These are phyloP conservation scores for Naematelia aurantialba DNA, from an alignment of 768 basidiomycete genomes.

Conservation along the genomic window DNA sequence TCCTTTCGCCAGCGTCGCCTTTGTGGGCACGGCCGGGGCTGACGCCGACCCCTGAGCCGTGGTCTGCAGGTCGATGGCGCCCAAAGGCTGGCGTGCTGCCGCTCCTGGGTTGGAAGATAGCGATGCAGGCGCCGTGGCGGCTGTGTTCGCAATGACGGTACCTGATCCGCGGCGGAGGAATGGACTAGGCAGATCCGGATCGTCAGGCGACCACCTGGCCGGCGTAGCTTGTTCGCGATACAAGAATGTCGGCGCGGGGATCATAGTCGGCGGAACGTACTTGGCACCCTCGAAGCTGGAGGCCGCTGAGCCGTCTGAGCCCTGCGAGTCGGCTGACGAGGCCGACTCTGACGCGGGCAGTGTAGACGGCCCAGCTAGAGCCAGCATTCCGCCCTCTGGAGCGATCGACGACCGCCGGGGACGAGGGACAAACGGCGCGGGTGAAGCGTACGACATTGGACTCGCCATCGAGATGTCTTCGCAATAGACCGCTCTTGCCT, in stretches of 20 bases:
- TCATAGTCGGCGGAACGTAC: conserved; percentile 25
- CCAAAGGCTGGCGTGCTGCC: conserved; percentile 19
- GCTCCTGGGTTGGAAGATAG: neutral
- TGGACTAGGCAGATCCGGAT: conserved; percentile 45
- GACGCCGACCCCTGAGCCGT: neutral
- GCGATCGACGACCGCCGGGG: conserved; percentile 10
- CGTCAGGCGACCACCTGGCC: conserved; percentile 45
- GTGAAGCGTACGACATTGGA: conserved; percentile 16
- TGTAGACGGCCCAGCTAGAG: neutral
- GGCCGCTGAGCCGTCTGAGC: conserved; percentile 3
- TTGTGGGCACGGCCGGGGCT: neutral
- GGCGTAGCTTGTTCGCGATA: conserved; percentile 47
- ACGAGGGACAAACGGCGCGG: conserved; percentile 15
- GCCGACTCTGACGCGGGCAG: neutral
- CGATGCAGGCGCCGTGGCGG: neutral
- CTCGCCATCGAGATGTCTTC: conserved; percentile 44
- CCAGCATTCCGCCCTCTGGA: neutral
- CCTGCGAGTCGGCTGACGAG: neutral
- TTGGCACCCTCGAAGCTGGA: conserved; percentile 2
- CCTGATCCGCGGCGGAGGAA: conserved; percentile 33
- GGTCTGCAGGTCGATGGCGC: conserved; percentile 23
- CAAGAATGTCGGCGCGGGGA: conserved; percentile 32
- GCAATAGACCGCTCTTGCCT: conserved; percentile 20
- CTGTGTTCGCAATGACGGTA: conserved; percentile 7
- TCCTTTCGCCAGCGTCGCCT: conserved; percentile 1